A percentile compares a stretch with the other conserved stretches of the same genome.
These are phyloP conservation scores for Vanrija sp. DNA, from an alignment of 1,284 basidiomycete species.

Conservation along the genomic window DNA sequence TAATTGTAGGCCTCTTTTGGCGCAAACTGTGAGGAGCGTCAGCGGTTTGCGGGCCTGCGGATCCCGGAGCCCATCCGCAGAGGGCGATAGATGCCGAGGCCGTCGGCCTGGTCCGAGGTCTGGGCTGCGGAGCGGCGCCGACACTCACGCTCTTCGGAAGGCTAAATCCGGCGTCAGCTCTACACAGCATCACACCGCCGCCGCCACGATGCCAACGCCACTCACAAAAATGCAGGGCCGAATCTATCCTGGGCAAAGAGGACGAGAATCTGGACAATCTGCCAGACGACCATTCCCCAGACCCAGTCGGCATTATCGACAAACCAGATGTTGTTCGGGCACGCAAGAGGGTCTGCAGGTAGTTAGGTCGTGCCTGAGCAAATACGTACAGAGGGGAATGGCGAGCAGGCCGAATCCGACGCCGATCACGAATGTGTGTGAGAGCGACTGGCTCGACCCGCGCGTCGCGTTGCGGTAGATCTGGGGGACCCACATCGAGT, in stretches of 20 bases:
- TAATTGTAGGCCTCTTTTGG: conserved; percentile 71
- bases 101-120: too few relatives aligned
- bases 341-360: conserved; percentile 68
- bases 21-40: conserved; percentile 46
- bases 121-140: not conserved
- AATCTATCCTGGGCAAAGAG: conserved; percentile 70
- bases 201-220: not conserved
- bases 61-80: not conserved
- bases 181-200: not conserved
- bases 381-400: conserved; percentile 65
- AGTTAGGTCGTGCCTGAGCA: not conserved
- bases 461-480: conserved; percentile 70
- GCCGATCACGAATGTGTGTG: conserved; percentile 69
- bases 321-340: conserved; percentile 79
- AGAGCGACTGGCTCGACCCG: conserved; percentile 65
- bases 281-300: conserved; percentile 60
- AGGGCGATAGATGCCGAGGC: too few relatives aligned
- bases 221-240: conserved; percentile 74
- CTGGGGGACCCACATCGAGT: conserved; percentile 78
- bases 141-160: conserved; percentile 31
- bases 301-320: conserved; percentile 65
- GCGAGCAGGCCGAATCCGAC: conserved; percentile 67
- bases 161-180: conserved; percentile 9
- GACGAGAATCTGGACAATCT: conserved; percentile 61
- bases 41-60: not conserved